Evolutionary conservation across 2,329 filamentous ascomycete species (phyloP).

Genomic region (Neofusicoccum umdonicola): DNA sequence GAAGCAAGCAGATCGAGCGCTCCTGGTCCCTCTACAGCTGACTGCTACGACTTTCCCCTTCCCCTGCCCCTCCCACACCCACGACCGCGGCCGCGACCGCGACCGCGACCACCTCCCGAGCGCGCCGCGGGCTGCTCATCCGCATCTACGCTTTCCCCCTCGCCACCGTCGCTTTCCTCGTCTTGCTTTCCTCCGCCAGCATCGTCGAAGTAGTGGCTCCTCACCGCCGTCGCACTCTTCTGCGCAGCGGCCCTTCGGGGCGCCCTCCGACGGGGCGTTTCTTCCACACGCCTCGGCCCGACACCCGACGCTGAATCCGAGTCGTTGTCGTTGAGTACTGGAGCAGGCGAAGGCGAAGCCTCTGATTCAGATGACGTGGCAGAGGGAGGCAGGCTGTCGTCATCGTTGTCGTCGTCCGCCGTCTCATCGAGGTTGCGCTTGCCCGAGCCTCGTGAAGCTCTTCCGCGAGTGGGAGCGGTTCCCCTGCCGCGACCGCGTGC

Average conservation of each 20-base stretch:
- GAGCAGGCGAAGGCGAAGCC: not conserved
- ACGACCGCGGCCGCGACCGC: not conserved
- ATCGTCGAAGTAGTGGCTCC: conserved; percentile 19
- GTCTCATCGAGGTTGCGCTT: not conserved
- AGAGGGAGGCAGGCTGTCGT: not conserved
- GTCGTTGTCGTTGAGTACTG: not conserved
- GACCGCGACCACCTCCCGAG: not conserved
- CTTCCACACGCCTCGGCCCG: not conserved
- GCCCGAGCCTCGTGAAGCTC: not conserved
- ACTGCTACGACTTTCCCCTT: not conserved
- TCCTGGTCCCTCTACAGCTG: too few relatives aligned
- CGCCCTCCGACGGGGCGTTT: not conserved
- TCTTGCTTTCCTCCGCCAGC: not conserved
- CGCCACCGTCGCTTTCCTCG: not conserved
- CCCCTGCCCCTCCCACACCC: conserved; percentile 17
- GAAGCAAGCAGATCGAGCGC: too few relatives aligned
- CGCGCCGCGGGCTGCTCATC: not conserved
- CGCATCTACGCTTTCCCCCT: not conserved
- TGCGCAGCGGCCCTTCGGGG: conserved; percentile 17
- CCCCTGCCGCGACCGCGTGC: conserved; percentile 21
- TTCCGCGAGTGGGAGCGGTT: not conserved
- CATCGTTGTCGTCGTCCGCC: not conserved
- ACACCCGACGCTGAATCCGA: not conserved
- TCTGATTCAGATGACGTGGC: not conserved
- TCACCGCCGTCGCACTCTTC: conserved; percentile 18